A percentile compares a stretch with the other conserved stretches of the same genome.
Conservation (phyloP, 2,329 filamentous ascomycete species). For the Pestalotiopsis sp. region DNA sequence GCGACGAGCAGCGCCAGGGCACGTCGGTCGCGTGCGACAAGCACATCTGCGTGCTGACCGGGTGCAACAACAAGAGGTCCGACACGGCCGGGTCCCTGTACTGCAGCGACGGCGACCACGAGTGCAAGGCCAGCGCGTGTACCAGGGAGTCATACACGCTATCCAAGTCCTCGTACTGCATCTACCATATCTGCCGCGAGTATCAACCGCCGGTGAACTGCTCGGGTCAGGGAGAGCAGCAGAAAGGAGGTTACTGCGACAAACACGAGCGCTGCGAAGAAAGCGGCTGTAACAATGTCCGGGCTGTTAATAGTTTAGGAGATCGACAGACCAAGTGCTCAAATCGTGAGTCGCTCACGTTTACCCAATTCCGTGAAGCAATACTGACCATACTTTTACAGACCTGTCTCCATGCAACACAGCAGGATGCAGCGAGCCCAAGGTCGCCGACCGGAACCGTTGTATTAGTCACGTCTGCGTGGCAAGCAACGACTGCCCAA, state of each 20-base stretch:
- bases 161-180: constrained; percentile 18
- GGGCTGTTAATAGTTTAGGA: constrained; percentile 10
- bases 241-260: constrained; percentile 20
- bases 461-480: neutral
- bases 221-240: constrained; percentile 17
- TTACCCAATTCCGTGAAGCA: neutral
- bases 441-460: neutral
- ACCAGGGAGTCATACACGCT: constrained; percentile 13
- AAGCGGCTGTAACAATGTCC: constrained; percentile 13
- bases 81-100: constrained; percentile 22
- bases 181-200: constrained; percentile 23
- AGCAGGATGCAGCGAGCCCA: neutral
- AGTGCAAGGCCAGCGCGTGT: constrained; percentile 20
- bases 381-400: neutral
- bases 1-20: constrained; percentile 16
- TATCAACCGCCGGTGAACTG: constrained; percentile 15
- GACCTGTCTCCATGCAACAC: neutral
- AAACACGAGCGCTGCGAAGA: constrained; percentile 21
- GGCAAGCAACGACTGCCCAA: neutral
- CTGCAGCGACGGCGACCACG: constrained; percentile 23
- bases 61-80: constrained; percentile 18
- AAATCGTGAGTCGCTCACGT: constrained; percentile 20
- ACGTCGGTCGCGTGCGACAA: constrained; percentile 17
- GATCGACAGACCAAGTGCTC: constrained; percentile 17
- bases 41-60: constrained; percentile 6